These are phyloP conservation scores for Monosporascus sp. DNA, from an alignment of 2,329 filamentous ascomycete genomes.

Conservation along the genomic window DNA sequence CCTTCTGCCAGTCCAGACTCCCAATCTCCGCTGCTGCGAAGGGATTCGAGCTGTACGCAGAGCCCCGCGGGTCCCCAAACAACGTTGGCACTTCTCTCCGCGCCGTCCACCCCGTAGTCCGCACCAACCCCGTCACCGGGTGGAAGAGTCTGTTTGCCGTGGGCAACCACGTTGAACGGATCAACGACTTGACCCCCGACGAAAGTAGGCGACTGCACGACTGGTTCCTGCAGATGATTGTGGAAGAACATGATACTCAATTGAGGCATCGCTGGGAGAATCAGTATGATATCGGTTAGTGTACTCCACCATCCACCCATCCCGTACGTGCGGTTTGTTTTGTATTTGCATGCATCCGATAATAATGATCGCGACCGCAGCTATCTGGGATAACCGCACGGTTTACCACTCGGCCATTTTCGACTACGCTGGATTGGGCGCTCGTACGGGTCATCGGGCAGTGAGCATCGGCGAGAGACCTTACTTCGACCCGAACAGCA, in stretches of 20 bases:
- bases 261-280: constrained; percentile 48
- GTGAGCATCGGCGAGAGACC: constrained; percentile 44
- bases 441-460: constrained; percentile 39
- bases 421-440: constrained; percentile 14
- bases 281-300: constrained; percentile 40
- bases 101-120: constrained; percentile 48
- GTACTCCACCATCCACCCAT: too few relatives aligned
- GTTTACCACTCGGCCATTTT: constrained; percentile 54
- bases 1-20: constrained; percentile 45
- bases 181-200: constrained; percentile 50
- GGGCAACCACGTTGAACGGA: constrained; percentile 33
- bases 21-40: constrained; percentile 42
- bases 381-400: constrained; percentile 62
- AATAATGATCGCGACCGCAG: too few relatives aligned
- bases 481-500: constrained; percentile 40
- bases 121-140: constrained; percentile 56
- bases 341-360: too few relatives aligned
- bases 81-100: constrained; percentile 49
- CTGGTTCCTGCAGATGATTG: constrained; percentile 44
- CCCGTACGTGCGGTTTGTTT: too few relatives aligned
- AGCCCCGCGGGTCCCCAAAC: constrained; percentile 47
- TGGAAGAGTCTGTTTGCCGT: constrained; percentile 49
- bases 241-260: constrained; percentile 53
- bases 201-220: constrained; percentile 47
- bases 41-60: constrained; percentile 39